These are phyloP conservation scores for Debaryomyces hansenii DNA, from an alignment of 805 yeast species.

Conservation along the genomic window DNA sequence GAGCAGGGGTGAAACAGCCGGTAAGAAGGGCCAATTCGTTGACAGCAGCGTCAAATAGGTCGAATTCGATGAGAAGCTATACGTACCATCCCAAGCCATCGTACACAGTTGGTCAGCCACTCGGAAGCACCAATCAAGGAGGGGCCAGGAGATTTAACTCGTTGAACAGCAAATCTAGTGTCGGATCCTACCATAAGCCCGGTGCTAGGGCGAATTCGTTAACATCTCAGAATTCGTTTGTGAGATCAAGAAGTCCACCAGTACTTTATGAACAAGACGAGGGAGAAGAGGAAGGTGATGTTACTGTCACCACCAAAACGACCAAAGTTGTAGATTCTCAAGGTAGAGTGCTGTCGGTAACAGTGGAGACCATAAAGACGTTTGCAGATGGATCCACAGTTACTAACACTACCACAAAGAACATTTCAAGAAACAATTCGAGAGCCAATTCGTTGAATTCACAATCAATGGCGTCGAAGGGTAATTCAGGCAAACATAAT, in stretches of 20 bases:
- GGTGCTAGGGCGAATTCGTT: constrained; percentile 9
- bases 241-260: not conserved
- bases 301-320: constrained; percentile 40
- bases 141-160: constrained; percentile 19
- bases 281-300: constrained; percentile 21
- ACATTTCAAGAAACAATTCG: constrained; percentile 34
- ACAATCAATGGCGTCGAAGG: constrained; percentile 5
- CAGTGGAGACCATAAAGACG: constrained; percentile 7
- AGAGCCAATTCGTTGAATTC: constrained; percentile 28
- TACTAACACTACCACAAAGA: constrained; percentile 43
- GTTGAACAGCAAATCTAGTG: constrained; percentile 11
- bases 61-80: constrained; percentile 37
- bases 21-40: constrained; percentile 23
- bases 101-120: constrained; percentile 31
- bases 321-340: constrained; percentile 40
- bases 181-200: not conserved
- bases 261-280: constrained; percentile 10
- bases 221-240: constrained; percentile 7
- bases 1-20: constrained; percentile 1
- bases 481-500: constrained; percentile 17
- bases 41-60: constrained; percentile 14
- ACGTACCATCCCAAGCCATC: constrained; percentile 41
- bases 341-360: constrained; percentile 32
- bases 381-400: constrained; percentile 44
- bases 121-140: constrained; percentile 1